Evolutionary conservation across 148 eudicot species (phyloP), one percentile per base, ranked within the genome.

Genomic region (Beta vulgaris): DNA sequence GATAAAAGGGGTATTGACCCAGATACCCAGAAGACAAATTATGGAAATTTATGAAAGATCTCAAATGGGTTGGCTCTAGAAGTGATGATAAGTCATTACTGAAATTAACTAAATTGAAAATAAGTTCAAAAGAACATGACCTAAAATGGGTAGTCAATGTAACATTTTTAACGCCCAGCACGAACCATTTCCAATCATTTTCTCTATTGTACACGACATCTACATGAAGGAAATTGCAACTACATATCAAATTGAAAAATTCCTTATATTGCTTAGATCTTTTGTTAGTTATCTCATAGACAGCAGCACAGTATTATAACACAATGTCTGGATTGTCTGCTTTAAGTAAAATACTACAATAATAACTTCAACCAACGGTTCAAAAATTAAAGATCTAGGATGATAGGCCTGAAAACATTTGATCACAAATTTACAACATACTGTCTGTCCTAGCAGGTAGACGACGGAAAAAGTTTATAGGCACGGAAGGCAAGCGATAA

Each of bases 371-470:
- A 46, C 51, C 28, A 76, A 28, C n/a, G n/a, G n/a, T n/a, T 51
- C 55, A 61, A 48, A 19, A 31, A 3, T 73, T 16, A 13, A 42
- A 73, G 61, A 35, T 35, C 54, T 49, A 44, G 7, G n/a, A n/a
- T n/a, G n/a, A 49, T 43, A 62, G 26, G 28, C 65, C 74, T 37
- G 18, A 23, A 75, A 13, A 11, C n/a, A 74, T 74, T 62, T 74
- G 74, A 80, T 74, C 80, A 69, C 67, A 5, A 73, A 55, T 73
- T 87, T 73, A 95, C 85, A 95, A 72, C 98, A 95, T 86, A 68
- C 96, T 85, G 73, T 95, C 98, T 1, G 96, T 90, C 84, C 96
- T 86, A 44, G 97, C 96, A 12, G 98, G 97, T 78, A 95, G 77
- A 34, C 98, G 85, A 18, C 98, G 91, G 85, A 95, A 92, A 88